Evolutionary conservation across 352 stramenopile species (phyloP).

Genomic region (Globisporangium echinulatum): DNA sequence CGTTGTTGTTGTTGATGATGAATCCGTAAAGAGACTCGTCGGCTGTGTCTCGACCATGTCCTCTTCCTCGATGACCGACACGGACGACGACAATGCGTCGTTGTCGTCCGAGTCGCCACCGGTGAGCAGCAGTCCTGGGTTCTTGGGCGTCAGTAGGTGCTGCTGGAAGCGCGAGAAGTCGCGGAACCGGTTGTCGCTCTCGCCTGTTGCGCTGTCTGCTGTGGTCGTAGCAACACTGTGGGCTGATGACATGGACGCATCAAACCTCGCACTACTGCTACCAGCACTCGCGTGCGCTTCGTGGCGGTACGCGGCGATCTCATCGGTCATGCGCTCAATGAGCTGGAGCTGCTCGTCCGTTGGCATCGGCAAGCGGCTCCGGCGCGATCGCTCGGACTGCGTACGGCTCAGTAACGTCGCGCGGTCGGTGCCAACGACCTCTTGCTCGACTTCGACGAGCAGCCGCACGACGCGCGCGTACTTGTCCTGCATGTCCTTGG

Average conservation of each 20-base stretch:
- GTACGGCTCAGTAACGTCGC: conserved; percentile 56
- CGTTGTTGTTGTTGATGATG: background rate
- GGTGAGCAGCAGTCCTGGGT: conserved; percentile 36
- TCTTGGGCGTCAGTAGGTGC: conserved; percentile 72
- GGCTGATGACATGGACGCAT: conserved; percentile 27
- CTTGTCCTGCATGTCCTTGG: conserved; percentile 82
- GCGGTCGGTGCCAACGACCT: conserved; percentile 69
- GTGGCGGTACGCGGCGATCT: conserved; percentile 61
- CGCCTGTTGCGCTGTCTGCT: conserved; percentile 21
- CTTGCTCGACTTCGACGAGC: conserved; percentile 83
- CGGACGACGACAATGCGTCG: conserved; percentile 5
- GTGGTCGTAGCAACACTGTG: conserved; percentile 7
- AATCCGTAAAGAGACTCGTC: conserved; percentile 49
- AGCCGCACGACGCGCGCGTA: conserved; percentile 77
- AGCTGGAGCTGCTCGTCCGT: conserved; percentile 81
- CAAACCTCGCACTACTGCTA: background rate
- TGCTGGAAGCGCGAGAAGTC: conserved; percentile 86
- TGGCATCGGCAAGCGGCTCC: conserved; percentile 66
- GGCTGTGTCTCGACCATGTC: conserved; percentile 59
- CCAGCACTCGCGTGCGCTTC: conserved; percentile 31
- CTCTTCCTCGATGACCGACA: conserved; percentile 51
- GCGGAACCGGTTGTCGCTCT: conserved; percentile 66
- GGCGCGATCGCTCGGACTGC: conserved; percentile 31
- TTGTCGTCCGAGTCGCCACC: conserved; percentile 36
- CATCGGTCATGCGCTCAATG: conserved; percentile 74